Evolutionary conservation across 192 early-diverging fungal species (phyloP), one percentile per base, ranked within the genome.

Genomic region (Coemansia sp.): DNA sequence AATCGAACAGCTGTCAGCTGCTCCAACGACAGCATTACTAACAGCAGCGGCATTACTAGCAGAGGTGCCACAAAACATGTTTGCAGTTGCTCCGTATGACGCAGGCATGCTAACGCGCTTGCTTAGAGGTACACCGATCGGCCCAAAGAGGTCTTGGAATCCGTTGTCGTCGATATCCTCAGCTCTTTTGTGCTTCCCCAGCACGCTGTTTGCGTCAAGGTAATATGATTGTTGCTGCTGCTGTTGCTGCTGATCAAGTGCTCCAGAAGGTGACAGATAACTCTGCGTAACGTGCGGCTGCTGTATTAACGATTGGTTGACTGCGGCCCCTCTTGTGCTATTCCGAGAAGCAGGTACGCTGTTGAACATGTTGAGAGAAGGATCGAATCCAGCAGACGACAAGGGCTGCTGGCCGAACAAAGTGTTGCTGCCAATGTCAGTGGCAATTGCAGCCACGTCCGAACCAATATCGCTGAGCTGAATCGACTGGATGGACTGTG

Each of bases 81-180:
- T 58, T 48, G 61, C 35, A 2, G 48, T 25, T 49, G n/a, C 48
- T 10, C 66, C 65, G 30, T 67, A 74, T 33, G 58, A 68, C 12
- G 37, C 73, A 0, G 78, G 78, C 78, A 81, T 69, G 59, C 63
- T 81, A 25, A 81, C 69, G 1, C 78, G 72, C 56, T 81, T 81
- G 69, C 73, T 61, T 35, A 75, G 26, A 2, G 69, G 78, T 39
- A 69, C 73, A 26, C 78, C 78, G 12, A 62, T 53, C 9, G 66
- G 39, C n/a, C 20, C 42, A 8, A 63, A 66, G 53, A 75, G 35
- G 7, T 23, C 28, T 31, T 16, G 26, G n/a, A 18, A 49, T 49
- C 10, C 51, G 20, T 16, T 28, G 2, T 57, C 52, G 3, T 60
- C 64, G 16, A 35, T 13, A 2, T 69, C 78, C 4, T 69, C 63